Evolutionary conservation across 2,329 filamentous ascomycete species (phyloP).

Genomic region (Penicillium italicum): DNA sequence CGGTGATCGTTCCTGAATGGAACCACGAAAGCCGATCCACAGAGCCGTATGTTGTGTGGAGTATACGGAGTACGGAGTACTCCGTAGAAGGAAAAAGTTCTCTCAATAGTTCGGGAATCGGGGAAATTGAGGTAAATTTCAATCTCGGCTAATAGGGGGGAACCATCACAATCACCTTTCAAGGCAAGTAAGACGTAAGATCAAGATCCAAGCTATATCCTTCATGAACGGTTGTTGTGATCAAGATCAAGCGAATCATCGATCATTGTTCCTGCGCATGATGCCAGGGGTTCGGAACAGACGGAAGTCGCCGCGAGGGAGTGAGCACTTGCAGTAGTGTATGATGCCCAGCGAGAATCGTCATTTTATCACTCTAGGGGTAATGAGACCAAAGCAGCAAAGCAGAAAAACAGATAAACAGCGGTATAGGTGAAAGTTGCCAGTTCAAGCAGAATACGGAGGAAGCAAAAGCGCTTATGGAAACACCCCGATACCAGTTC

Average conservation of each 20-base stretch:
- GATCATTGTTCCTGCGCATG: slow-evolving; percentile 16
- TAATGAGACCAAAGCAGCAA: slow-evolving; percentile 1
- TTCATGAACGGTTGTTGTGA: background rate
- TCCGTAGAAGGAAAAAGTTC: background rate
- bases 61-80: background rate
- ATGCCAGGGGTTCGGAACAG: slow-evolving; percentile 21
- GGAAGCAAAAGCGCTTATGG: background rate
- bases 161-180: background rate
- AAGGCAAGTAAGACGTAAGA: background rate
- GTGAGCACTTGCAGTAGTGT: slow-evolving; percentile 1
- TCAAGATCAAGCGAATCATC: background rate
- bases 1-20: slow-evolving; percentile 14
- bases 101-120: background rate
- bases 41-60: background rate
- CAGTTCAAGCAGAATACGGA: background rate
- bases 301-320: background rate
- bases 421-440: background rate
- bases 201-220: background rate
- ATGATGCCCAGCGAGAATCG: slow-evolving; percentile 12
- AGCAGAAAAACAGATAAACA: background rate
- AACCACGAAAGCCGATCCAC: background rate
- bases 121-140: background rate
- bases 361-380: slow-evolving; percentile 8
- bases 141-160: background rate
- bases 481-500: background rate